Evolutionary conservation across 2,329 filamentous ascomycete species (phyloP).

Genomic region (Paracoccidioides lutzii): DNA sequence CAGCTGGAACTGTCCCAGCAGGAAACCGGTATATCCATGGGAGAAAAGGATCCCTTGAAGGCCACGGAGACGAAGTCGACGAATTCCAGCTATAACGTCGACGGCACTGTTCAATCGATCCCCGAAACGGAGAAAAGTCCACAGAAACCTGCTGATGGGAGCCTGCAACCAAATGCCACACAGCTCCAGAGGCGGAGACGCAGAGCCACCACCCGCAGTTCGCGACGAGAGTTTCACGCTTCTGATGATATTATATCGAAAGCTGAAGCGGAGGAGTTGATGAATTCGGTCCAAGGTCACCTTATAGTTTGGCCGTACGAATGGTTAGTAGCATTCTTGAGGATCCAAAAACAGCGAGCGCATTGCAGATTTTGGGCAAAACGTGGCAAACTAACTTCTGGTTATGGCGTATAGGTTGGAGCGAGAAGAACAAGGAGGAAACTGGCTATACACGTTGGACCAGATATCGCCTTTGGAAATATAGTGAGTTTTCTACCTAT

Average conservation of each 20-base stretch:
- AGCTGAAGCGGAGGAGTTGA: slow-evolving; percentile 66
- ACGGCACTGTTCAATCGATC: slow-evolving; percentile 16
- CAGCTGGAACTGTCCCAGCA: slow-evolving; percentile 19
- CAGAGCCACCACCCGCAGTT: slow-evolving; percentile 34
- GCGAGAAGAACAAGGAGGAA: slow-evolving; percentile 80
- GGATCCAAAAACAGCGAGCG: neutral
- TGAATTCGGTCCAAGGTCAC: slow-evolving; percentile 73
- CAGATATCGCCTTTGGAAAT: slow-evolving; percentile 93
- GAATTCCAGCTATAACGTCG: slow-evolving; percentile 14
- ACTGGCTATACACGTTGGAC: slow-evolving; percentile 95
- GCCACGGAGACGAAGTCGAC: slow-evolving; percentile 17
- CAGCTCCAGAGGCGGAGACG: slow-evolving; percentile 28
- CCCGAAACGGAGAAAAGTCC: slow-evolving; percentile 16
- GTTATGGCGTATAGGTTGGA: slow-evolving; percentile 45
- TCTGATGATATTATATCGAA: slow-evolving; percentile 64
- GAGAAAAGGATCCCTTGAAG: slow-evolving; percentile 34
- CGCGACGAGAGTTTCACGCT: slow-evolving; percentile 36
- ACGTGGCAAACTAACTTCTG: neutral
- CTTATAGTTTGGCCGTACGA: slow-evolving; percentile 91
- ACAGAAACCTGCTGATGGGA: slow-evolving; percentile 20
- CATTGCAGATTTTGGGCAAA: neutral
- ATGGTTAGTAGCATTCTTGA: slow-evolving; percentile 43
- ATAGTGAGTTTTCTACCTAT: slow-evolving; percentile 40
- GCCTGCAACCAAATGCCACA: slow-evolving; percentile 20
- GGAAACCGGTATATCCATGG: slow-evolving; percentile 16